Evolutionary conservation across 148 eudicot species (phyloP).

Genomic region (Amaranthus palmeri): DNA sequence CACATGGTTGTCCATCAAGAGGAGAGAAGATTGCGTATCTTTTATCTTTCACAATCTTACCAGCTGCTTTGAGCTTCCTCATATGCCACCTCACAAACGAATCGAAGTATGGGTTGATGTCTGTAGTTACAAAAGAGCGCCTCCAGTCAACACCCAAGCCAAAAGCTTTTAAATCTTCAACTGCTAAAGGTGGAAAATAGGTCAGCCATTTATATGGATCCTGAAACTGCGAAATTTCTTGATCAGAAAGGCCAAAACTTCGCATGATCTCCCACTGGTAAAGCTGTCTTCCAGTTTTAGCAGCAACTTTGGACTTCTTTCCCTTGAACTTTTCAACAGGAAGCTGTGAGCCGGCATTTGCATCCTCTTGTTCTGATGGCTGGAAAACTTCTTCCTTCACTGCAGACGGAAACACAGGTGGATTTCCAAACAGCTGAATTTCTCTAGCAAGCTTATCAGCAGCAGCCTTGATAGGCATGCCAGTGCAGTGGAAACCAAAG

Average conservation of each 20-base stretch:
- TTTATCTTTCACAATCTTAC: slow-evolving; percentile 77
- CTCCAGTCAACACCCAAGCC: slow-evolving; percentile 92
- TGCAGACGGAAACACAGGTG: slow-evolving; percentile 58
- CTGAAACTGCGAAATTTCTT: slow-evolving; percentile 53
- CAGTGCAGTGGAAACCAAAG: slow-evolving; percentile 86
- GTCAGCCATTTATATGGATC: slow-evolving; percentile 67
- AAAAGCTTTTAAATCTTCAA: slow-evolving; percentile 78
- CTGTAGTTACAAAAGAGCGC: slow-evolving; percentile 76
- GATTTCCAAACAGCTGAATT: slow-evolving; percentile 62
- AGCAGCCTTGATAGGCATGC: slow-evolving; percentile 93
- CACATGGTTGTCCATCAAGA: slow-evolving; percentile 87
- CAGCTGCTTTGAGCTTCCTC: slow-evolving; percentile 59
- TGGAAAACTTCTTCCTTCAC: slow-evolving; percentile 37
- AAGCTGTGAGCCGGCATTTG: slow-evolving; percentile 32
- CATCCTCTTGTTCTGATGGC: slow-evolving; percentile 33
- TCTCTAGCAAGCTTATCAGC: slow-evolving; percentile 75
- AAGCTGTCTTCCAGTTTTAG: slow-evolving; percentile 60
- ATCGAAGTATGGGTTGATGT: slow-evolving; percentile 68
- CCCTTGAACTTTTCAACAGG: slow-evolving; percentile 67
- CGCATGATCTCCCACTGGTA: slow-evolving; percentile 93
- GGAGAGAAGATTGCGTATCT: slow-evolving; percentile 74
- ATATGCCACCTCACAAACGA: slow-evolving; percentile 82
- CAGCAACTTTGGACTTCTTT: slow-evolving; percentile 71
- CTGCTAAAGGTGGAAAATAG: slow-evolving; percentile 70
- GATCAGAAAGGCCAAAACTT: slow-evolving; percentile 68